Evolutionary conservation across 139 green algal genomes (phyloP).

Genomic region (Chlorella sp.): DNA sequence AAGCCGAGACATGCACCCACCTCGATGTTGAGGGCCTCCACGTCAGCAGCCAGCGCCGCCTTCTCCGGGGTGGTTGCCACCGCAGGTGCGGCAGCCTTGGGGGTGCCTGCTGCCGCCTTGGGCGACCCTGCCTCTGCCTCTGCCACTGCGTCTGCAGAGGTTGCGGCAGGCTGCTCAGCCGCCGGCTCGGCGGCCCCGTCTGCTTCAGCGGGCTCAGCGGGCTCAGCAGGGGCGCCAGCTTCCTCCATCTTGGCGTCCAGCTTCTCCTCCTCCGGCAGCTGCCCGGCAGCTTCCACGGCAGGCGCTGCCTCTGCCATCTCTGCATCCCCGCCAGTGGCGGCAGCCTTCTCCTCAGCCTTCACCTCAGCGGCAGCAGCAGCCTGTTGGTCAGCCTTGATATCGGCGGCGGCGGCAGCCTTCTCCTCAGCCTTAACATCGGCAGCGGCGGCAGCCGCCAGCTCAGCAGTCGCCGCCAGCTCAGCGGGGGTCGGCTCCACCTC

Average conservation of each 20-base stretch:
- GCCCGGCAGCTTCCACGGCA: neutral
- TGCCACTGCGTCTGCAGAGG: neutral
- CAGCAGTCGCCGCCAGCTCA: neutral
- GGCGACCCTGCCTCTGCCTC: neutral
- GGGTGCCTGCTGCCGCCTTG: neutral
- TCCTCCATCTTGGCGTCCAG: neutral
- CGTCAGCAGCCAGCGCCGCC: neutral
- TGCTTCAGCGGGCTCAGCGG: neutral
- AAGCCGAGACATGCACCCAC: too few relatives aligned
- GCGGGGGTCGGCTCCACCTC: neutral
- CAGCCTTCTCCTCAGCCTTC: neutral
- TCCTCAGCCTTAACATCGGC: neutral
- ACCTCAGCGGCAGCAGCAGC: neutral
- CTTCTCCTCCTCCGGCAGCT: neutral
- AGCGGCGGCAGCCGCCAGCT: neutral
- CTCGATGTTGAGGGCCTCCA: conserved; percentile 11
- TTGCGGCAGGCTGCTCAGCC: neutral
- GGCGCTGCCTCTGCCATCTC: conserved; percentile 1
- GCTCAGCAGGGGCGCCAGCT: conserved; percentile 11
- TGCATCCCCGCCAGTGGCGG: neutral
- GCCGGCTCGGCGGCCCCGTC: neutral
- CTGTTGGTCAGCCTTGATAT: neutral
- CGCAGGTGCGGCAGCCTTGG: neutral
- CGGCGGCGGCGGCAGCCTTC: neutral
- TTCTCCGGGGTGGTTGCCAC: neutral